Base-by-base conservation (phyloP, 2,329 filamentous ascomycete genomes). In the Leptographium lundbergii region DNA sequence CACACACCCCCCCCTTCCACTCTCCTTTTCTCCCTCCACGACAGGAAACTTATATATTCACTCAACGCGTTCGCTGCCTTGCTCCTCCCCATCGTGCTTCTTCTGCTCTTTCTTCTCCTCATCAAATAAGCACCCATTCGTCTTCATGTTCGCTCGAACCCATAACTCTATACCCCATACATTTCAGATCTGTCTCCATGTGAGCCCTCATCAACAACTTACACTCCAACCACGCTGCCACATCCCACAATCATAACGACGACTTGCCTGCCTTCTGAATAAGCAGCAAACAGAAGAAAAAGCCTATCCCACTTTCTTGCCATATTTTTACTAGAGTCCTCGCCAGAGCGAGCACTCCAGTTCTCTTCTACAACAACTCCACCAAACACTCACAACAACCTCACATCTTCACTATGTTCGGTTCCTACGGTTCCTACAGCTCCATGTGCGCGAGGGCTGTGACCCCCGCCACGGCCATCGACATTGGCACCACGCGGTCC, bases 391-490 rank as follows among this genome's bases (percentile, higher is more conserved):
- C n/a, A n/a, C n/a, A n/a, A n/a, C 59, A 60, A 61, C 59, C 61
- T 60, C 22, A 42, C 45, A 48, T 54, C 29, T 19, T 59, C 63
- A 69, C 65, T 67, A 80, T 80, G 77, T 79, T 74, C 71, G 73
- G 75, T 65, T 74, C 77, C 61, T 78, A 67, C 65, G 73, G 75
- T 57, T 77, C 75, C 59, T 79, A 77, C 69, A 77, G 75, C 74
- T 76, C 74, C 63, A 72, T 77, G 70, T 71, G 72, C 69, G 67
- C 71, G 63, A 65, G 54, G 36, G 39, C 54, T 9, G 25, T 68
- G 45, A 61, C 63, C 56, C 67, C 66, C 57, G 69, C 75, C 0
- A 67, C 71, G 48, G 73, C 77, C 66, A 74, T 79, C 70, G 75
- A 77, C 63, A 78, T 79, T 63, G 57, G 67, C 64, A 72, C 69